Conservation (phyloP, 192 early-diverging fungal species). For the Entomortierella chlamydospora region DNA sequence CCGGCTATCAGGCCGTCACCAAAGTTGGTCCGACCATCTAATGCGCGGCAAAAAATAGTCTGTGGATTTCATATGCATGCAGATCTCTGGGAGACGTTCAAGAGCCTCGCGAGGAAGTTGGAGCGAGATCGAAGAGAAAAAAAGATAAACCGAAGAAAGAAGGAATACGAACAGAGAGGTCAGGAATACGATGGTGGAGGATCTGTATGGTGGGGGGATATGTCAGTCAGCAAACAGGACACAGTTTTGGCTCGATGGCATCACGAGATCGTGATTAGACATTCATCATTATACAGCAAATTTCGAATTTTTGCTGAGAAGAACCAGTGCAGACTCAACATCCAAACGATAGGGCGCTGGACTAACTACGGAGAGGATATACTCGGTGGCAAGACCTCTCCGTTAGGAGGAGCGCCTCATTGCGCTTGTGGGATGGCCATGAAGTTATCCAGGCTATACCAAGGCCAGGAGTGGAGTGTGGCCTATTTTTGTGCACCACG, state of each 20-base stretch:
- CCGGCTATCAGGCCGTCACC: neutral
- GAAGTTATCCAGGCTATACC: conserved; percentile 1
- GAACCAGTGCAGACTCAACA: neutral
- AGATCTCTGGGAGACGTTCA: conserved; percentile 14
- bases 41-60: neutral
- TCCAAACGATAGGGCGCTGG: conserved; percentile 16
- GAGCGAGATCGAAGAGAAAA: neutral
- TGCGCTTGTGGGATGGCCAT: conserved; percentile 18
- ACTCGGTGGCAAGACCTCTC: neutral
- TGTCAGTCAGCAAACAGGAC: neutral
- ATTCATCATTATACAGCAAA: neutral
- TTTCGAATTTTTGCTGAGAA: conserved; percentile 4
- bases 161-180: neutral
- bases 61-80: conserved; percentile 40
- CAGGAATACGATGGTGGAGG: neutral
- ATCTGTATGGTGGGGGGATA: neutral
- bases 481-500: conserved; percentile 17
- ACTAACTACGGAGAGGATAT: neutral
- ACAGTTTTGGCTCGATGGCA: conserved; percentile 8
- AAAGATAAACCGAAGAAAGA: neutral
- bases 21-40: neutral
- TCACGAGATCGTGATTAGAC: conserved; percentile 15
- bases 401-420: conserved; percentile 9
- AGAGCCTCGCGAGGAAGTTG: neutral
- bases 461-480: neutral